These are phyloP conservation scores for Trichocladium uniseriatum DNA, from an alignment of 495 filamentous ascomycete species.

Conservation along the genomic window DNA sequence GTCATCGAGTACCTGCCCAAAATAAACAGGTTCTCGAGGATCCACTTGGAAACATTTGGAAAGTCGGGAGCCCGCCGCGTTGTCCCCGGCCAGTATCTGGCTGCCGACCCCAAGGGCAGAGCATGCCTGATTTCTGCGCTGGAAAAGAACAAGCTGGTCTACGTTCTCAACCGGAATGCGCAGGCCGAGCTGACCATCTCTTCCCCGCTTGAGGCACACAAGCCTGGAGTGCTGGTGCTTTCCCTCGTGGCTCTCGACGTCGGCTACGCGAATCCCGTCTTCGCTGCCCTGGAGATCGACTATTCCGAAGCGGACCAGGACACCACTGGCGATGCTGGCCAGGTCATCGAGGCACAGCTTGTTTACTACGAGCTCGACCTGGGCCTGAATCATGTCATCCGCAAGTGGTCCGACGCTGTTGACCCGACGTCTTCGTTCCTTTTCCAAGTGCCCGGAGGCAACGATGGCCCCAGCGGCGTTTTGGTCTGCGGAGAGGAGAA, in stretches of 20 bases:
- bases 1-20: conserved; percentile 86
- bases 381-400: conserved; percentile 91
- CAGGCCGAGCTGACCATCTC: conserved; percentile 94
- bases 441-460: conserved; percentile 92
- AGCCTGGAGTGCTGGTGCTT: conserved; percentile 85
- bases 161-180: conserved; percentile 91
- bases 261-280: conserved; percentile 93
- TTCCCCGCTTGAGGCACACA: conserved; percentile 94
- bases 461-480: conserved; percentile 88
- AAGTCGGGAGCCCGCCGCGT: conserved; percentile 94
- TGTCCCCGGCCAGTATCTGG: conserved; percentile 89
- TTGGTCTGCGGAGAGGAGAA: conserved; percentile 91
- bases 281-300: conserved; percentile 88
- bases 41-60: conserved; percentile 94
- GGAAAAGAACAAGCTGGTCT: conserved; percentile 99
- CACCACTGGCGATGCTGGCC: neutral
- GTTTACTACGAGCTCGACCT: conserved; percentile 98
- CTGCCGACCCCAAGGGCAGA: conserved; percentile 87
- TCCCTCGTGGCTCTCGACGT: conserved; percentile 81
- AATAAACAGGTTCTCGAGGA: conserved; percentile 76
- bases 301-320: conserved; percentile 90
- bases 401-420: conserved; percentile 90
- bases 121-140: conserved; percentile 88
- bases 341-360: conserved; percentile 55
- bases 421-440: conserved; percentile 83